Evolutionary conservation across 139 green algal genomes (phyloP), one percentile per base, ranked within the genome.

Genomic region (Spirogloea muscicola): DNA sequence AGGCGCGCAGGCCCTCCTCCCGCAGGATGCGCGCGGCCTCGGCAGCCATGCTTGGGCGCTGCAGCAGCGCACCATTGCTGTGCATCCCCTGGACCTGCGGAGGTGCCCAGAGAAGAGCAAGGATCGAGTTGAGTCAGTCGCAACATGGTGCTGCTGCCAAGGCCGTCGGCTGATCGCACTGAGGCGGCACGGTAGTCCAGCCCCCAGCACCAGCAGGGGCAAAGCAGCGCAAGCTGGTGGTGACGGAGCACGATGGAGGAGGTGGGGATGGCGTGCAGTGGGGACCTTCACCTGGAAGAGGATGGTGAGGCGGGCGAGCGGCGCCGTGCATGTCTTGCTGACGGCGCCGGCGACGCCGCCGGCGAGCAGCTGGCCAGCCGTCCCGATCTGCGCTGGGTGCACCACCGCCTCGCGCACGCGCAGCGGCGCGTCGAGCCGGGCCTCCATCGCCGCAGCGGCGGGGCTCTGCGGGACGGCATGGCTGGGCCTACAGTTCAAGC

Each of bases 291-390:
- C 91, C 87, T 98, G 93, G 68, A 96, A 97, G 0, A 98, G 81
- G 48, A 98, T 98, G 21, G 92, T 98, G 0, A 98, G 85, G 2
- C 93, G 87, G 1, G 91, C 91, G 2, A 98, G 81, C 1, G 93
- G 93, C 0, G 93, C 93, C 25, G 91, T 96, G 49, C 69, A 84
- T 0, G 85, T 93, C 65, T 98, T 98, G 7, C 88, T 90, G 0
- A 95, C 63, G 0, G 92, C 92, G 1, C 93, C 93, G 0, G 93
- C 93, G 1, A 97, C 42, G 25, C 93, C 93, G 1, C 93, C 93
- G 37, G 90, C 83, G 2, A 87, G 2, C 41, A 93, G 85, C 60
- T 79, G 67, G 38, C 25, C 49, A 6, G 27, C 40, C 31, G 75
- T 77, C 38, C 72, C 65, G 29, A 80, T 42, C 18, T 80, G 41